Conservation (phyloP, 352 stramenopile genomes). For the Phytophthora sp. region DNA sequence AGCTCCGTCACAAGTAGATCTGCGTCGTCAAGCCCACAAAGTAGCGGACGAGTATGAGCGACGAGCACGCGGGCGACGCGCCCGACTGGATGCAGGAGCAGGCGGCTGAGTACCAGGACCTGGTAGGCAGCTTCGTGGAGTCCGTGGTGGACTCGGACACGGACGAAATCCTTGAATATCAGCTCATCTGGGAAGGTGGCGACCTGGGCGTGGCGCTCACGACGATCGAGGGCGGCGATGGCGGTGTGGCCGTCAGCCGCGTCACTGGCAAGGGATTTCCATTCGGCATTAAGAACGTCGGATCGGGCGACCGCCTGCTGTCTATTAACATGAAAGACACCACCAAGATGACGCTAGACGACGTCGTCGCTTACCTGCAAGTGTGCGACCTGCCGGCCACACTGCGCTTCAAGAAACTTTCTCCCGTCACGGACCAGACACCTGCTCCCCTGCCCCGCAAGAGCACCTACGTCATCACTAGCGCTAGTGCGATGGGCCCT, state of each 20-base stretch:
- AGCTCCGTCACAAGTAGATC: slow-evolving; percentile 40
- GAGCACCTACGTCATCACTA: slow-evolving; percentile 78
- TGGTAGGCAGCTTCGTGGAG: slow-evolving; percentile 87
- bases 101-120: slow-evolving; percentile 81
- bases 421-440: slow-evolving; percentile 52
- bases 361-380: slow-evolving; percentile 84
- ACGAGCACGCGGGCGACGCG: slow-evolving; percentile 28
- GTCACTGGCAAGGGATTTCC: slow-evolving; percentile 88
- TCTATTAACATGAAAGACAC: slow-evolving; percentile 87
- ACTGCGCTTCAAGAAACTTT: slow-evolving; percentile 87
- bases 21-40: slow-evolving; percentile 1
- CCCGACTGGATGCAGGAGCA: slow-evolving; percentile 86
- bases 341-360: slow-evolving; percentile 77
- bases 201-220: slow-evolving; percentile 87
- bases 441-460: slow-evolving; percentile 52
- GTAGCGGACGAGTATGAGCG: slow-evolving; percentile 44
- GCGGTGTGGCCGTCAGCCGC: slow-evolving; percentile 77
- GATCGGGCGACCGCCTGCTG: slow-evolving; percentile 76
- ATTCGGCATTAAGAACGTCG: slow-evolving; percentile 90
- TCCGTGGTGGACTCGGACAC: slow-evolving; percentile 83
- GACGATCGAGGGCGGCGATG: slow-evolving; percentile 60
- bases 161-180: slow-evolving; percentile 89
- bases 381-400: slow-evolving; percentile 86
- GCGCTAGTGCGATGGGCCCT: slow-evolving; percentile 41
- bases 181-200: slow-evolving; percentile 89